Evolutionary conservation across 495 filamentous ascomycete genomes (phyloP), one percentile per base, ranked within the genome.

Genomic region (Cladorrhinum samala): DNA sequence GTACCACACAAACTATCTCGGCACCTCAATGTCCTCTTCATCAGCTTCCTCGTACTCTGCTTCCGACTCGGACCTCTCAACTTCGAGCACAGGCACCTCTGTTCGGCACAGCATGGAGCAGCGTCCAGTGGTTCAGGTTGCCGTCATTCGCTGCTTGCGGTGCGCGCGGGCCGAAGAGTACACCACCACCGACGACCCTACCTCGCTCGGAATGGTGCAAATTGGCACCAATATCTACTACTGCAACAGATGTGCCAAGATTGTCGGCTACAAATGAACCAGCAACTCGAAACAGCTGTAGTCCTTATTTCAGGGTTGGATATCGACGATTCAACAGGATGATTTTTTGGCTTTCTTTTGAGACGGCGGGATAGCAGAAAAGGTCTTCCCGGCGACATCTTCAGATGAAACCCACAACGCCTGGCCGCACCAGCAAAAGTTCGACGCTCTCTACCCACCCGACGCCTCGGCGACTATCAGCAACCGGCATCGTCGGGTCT

Each of bases 191-290:
- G 78, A 80, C 59, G 76, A 81, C 62, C 72, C 69, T 18, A 72
- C 57, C 39, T 66, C 75, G 8, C 65, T 64, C 25, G 82, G 80
- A 16, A 84, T 83, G 65, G 81, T 90, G 6, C 79, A 80, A 46
- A 85, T 88, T 57, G 84, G 84, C 23, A 84, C 84, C 71, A 89
- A 88, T 59, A 83, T 86, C 48, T 90, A 88, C 67, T 90, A 90
- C 64, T 90, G 86, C 71, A 80, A 76, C 49, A 81, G 85, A 24
- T 90, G 86, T 65, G 85, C 86, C 17, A 77, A 77, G 47, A 82
- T 86, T 63, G 83, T 87, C 21, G 86, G 86, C 55, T 89, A 81
- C 53, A 78, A 77, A 45, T 87, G 82, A 87, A 54, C 17, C 16
- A 40, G n/a, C 19, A 41, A 18, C 5, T 19, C 14, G n/a, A n/a